phyloP scores from a whole-genome alignment of 1,139 yeast species.

The Scheffersomyces parashehatae region DNA sequence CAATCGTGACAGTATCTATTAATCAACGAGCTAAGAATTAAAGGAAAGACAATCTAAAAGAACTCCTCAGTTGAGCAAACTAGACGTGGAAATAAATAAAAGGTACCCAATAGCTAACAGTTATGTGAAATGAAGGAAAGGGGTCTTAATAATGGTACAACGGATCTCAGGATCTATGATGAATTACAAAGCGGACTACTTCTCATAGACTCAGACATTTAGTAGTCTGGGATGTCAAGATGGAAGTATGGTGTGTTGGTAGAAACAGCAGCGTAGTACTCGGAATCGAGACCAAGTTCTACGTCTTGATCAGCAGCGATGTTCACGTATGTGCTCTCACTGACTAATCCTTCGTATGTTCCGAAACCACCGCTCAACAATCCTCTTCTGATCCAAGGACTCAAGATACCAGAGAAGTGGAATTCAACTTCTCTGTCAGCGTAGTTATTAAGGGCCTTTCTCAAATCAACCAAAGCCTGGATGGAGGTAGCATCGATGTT shows the following conservation, averaged over 20 bases:
- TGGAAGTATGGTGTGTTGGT: constrained; percentile 87
- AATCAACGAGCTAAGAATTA: too few relatives aligned
- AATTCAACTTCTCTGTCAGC: constrained; percentile 85
- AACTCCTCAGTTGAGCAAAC: too few relatives aligned
- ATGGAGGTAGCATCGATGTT: constrained; percentile 78
- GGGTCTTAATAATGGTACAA: too few relatives aligned
- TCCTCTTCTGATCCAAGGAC: constrained; percentile 85
- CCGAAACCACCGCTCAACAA: constrained; percentile 82
- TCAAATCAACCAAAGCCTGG: constrained; percentile 74
- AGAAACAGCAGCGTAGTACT: constrained; percentile 58
- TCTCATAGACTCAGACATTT: constrained; percentile 4
- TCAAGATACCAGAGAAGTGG: constrained; percentile 82
- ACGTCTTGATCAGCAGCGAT: constrained; percentile 35
- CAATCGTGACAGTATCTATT: too few relatives aligned
- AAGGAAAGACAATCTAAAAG: too few relatives aligned
- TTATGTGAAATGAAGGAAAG: too few relatives aligned
- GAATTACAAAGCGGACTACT: too few relatives aligned
- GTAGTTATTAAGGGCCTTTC: constrained; percentile 69
- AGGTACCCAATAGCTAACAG: too few relatives aligned
- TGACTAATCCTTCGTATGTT: constrained; percentile 45
- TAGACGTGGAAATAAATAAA: too few relatives aligned
- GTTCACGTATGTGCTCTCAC: constrained; percentile 43
- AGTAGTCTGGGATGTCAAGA: constrained; percentile 78
- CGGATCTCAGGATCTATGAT: too few relatives aligned
- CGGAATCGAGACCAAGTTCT: constrained; percentile 32